Evolutionary conservation across 2,329 filamentous ascomycete genomes (phyloP).

Genomic region (Didymella keratinophila): DNA sequence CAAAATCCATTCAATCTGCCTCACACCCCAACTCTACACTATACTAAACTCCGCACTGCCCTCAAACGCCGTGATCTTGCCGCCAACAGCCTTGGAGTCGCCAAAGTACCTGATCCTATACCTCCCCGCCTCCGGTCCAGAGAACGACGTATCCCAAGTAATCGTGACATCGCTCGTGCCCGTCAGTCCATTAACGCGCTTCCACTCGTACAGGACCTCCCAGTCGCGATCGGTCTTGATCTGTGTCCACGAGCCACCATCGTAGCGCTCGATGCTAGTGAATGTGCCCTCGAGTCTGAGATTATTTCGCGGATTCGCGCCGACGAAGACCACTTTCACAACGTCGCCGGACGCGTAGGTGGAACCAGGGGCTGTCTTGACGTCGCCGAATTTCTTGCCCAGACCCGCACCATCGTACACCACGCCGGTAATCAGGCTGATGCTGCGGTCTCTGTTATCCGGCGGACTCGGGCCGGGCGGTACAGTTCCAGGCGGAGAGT

Average conservation of each 20-base stretch:
- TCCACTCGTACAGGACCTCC: conserved; percentile 83
- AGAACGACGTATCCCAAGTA: conserved; percentile 75
- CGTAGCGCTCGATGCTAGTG: conserved; percentile 73
- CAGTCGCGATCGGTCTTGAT: conserved; percentile 82
- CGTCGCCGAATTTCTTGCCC: conserved; percentile 74
- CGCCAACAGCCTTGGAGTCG: conserved; percentile 72
- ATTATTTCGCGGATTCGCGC: conserved; percentile 90
- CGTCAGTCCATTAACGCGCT: conserved; percentile 70
- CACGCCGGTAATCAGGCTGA: conserved; percentile 82
- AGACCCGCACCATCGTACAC: conserved; percentile 73
- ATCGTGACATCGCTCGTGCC: conserved; percentile 81
- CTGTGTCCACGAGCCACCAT: conserved; percentile 65
- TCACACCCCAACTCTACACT: not conserved
- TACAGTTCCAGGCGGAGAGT: conserved; percentile 38
- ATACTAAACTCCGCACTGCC: conserved; percentile 14
- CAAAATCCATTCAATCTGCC: too few species aligned
- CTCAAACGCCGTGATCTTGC: conserved; percentile 70
- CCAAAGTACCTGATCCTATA: conserved; percentile 88
- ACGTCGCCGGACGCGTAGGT: conserved; percentile 67
- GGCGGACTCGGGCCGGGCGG: conserved; percentile 71
- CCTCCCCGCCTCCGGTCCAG: conserved; percentile 61
- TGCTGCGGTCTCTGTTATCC: conserved; percentile 76
- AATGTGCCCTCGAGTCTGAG: conserved; percentile 80
- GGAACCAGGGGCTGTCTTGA: conserved; percentile 63
- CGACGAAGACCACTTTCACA: conserved; percentile 76